A percentile compares a stretch with the other conserved stretches of the same genome.
Evolutionary conservation across 768 basidiomycete genomes (phyloP).

Genomic region (Tricholoma flavovirens): DNA sequence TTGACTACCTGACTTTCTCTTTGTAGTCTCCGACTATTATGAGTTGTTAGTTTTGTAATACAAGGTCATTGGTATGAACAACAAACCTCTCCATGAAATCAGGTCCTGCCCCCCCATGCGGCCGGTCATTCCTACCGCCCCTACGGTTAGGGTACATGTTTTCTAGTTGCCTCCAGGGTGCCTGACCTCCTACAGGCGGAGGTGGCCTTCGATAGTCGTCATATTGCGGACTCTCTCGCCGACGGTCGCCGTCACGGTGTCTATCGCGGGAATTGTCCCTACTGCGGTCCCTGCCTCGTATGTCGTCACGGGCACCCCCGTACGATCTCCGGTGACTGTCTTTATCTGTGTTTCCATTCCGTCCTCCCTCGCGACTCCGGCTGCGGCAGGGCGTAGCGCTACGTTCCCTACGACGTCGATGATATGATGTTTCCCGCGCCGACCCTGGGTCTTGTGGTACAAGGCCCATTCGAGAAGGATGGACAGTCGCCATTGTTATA

Average conservation of each 20-base stretch:
- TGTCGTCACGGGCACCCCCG: constrained; percentile 20
- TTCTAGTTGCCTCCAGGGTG: constrained; percentile 43
- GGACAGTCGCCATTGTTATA: constrained; percentile 58
- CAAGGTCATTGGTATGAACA: background rate
- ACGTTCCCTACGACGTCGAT: constrained; percentile 29
- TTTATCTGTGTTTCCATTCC: constrained; percentile 22
- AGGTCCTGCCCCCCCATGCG: constrained; percentile 31
- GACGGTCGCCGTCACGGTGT: constrained; percentile 11
- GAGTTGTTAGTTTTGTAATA: constrained; percentile 3
- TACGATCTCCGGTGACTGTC: constrained; percentile 14
- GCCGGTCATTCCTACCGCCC: constrained; percentile 21
- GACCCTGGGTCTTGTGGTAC: constrained; percentile 43
- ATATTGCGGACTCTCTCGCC: constrained; percentile 55
- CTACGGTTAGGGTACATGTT: constrained; percentile 51
- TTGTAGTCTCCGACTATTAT: constrained; percentile 60
- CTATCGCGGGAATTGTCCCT: constrained; percentile 15
- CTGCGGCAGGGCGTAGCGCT: constrained; percentile 28
- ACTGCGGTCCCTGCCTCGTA: constrained; percentile 15
- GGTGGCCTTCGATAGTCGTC: constrained; percentile 47
- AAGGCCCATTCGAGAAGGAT: constrained; percentile 66
- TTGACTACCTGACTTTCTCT: constrained; percentile 50
- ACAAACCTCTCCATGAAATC: constrained; percentile 70
- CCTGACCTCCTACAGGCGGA: constrained; percentile 30
- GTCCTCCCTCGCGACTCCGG: constrained; percentile 25
- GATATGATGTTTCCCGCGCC: constrained; percentile 14